A percentile compares a stretch with the other conserved stretches of the same genome.
Conservation (phyloP, 352 stramenopile species). For the Pythium phragmiticola region DNA sequence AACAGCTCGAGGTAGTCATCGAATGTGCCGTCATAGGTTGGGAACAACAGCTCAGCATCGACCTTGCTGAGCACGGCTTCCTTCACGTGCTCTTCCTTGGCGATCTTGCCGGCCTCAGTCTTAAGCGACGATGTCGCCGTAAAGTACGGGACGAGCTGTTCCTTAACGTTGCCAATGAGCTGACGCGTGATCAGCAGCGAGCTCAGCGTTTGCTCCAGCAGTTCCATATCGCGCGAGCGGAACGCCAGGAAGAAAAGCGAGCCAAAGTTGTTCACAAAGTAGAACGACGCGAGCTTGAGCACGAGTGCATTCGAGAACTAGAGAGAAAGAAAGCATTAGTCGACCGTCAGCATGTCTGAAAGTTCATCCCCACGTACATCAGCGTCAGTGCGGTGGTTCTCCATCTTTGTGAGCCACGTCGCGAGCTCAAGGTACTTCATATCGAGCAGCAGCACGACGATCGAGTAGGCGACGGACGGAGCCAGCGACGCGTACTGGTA, state of each 20-base stretch:
- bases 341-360: not conserved
- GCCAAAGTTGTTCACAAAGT: conserved; percentile 97
- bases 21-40: conserved; percentile 85
- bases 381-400: conserved; percentile 91
- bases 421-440: conserved; percentile 91
- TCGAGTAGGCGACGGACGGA: conserved; percentile 71
- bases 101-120: conserved; percentile 74
- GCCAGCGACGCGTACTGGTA: conserved; percentile 70
- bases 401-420: conserved; percentile 90
- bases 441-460: conserved; percentile 75
- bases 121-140: conserved; percentile 78
- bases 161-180: conserved; percentile 75
- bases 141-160: conserved; percentile 80
- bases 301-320: conserved; percentile 93
- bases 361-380: conserved; percentile 43
- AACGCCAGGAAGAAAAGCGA: conserved; percentile 96
- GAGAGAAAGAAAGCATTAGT: not conserved
- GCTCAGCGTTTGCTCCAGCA: conserved; percentile 90
- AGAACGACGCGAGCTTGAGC: conserved; percentile 97
- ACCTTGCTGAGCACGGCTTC: conserved; percentile 64
- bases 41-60: conserved; percentile 77
- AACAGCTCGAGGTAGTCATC: conserved; percentile 95
- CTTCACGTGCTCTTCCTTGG: conserved; percentile 55
- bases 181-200: conserved; percentile 82
- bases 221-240: conserved; percentile 78